These are phyloP conservation scores for Hypoxylon sp. DNA, from an alignment of 2,329 filamentous ascomycete genomes.

Conservation along the genomic window DNA sequence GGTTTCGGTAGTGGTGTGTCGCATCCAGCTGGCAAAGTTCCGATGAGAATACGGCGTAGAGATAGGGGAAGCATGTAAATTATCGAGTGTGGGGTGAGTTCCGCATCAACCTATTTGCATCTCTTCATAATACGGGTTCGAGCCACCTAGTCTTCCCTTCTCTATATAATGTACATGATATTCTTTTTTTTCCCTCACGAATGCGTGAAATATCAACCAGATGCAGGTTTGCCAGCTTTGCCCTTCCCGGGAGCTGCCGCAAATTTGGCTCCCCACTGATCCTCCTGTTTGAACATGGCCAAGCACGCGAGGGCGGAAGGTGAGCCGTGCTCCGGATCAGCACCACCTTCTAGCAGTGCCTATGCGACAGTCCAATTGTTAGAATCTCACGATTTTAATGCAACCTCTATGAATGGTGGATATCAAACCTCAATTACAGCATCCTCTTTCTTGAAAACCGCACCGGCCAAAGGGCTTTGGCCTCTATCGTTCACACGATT, in stretches of 20 bases:
- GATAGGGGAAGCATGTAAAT: constrained; percentile 23
- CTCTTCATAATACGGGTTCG: neutral
- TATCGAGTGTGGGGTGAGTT: neutral
- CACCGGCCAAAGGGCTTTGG: constrained; percentile 78
- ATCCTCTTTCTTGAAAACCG: constrained; percentile 79
- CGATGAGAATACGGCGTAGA: constrained; percentile 45
- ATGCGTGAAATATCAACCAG: constrained; percentile 8
- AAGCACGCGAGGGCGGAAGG: constrained; percentile 66
- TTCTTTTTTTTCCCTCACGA: neutral
- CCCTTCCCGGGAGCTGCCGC: constrained; percentile 64
- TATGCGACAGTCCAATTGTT: constrained; percentile 39
- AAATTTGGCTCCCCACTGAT: constrained; percentile 65
- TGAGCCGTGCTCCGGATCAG: constrained; percentile 67
- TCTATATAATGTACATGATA: neutral
- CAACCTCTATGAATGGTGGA: neutral
- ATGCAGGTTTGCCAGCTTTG: constrained; percentile 54
- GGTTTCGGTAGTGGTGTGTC: constrained; percentile 52
- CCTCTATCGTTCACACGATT: constrained; percentile 77
- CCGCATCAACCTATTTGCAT: neutral
- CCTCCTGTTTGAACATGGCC: constrained; percentile 67
- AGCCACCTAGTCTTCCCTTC: neutral
- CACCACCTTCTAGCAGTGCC: constrained; percentile 66
- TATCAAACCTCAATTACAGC: constrained; percentile 70
- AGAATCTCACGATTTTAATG: constrained; percentile 12
- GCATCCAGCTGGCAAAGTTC: constrained; percentile 46